Percentiles rank a stretch among this genome's conserved stretches.
Evolutionary conservation across 192 early-diverging fungal genomes (phyloP).

Genomic region (Coemansia sp.): DNA sequence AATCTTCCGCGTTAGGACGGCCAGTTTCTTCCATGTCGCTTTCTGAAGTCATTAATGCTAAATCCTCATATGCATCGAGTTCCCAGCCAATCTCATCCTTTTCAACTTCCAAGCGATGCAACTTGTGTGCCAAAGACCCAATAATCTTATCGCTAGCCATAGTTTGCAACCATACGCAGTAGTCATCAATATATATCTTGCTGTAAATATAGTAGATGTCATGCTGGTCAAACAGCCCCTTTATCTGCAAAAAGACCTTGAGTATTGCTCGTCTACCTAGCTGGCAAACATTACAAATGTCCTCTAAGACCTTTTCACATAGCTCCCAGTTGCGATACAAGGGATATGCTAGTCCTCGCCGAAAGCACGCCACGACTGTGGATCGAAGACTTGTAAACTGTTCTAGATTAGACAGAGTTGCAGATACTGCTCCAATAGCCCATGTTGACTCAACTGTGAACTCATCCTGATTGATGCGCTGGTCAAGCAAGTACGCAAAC

Average conservation of each 20-base stretch:
- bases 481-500: conserved; percentile 88
- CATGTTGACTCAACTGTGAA: conserved; percentile 85
- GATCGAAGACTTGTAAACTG: conserved; percentile 61
- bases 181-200: conserved; percentile 89
- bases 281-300: conserved; percentile 78
- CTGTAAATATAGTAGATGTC: conserved; percentile 86
- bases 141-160: conserved; percentile 69
- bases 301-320: conserved; percentile 68
- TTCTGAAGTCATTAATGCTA: conserved; percentile 59
- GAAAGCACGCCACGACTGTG: conserved; percentile 61
- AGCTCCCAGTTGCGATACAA: conserved; percentile 80
- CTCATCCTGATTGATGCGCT: conserved; percentile 80
- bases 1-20: not conserved
- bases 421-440: conserved; percentile 81
- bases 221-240: conserved; percentile 77
- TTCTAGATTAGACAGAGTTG: conserved; percentile 77
- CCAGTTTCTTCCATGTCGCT: conserved; percentile 18
- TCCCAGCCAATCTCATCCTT: conserved; percentile 75
- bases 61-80: conserved; percentile 76
- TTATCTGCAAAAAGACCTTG: conserved; percentile 74
- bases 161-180: conserved; percentile 91
- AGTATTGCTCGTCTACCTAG: conserved; percentile 80
- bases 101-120: conserved; percentile 66
- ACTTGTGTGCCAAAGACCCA: conserved; percentile 73
- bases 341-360: conserved; percentile 85